phyloP scores from a whole-genome alignment of 139 green algal genomes.

The Marvania coccoides region DNA sequence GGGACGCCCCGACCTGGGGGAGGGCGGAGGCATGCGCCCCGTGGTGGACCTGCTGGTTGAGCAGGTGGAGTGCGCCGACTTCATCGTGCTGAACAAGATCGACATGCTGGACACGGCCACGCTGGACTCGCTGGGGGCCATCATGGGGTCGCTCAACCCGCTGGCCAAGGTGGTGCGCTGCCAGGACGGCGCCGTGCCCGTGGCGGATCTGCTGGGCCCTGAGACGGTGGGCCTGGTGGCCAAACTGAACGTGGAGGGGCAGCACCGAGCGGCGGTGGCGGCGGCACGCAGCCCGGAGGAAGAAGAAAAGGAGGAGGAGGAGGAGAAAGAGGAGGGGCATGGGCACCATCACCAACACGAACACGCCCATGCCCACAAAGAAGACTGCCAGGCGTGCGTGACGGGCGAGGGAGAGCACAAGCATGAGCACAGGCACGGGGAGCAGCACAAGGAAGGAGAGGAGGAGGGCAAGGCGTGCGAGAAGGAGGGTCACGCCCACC shows the following conservation, averaged over 20 bases:
- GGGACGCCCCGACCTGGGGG: slow-evolving; percentile 76
- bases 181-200: slow-evolving; percentile 49
- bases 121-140: slow-evolving; percentile 48
- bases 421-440: slow-evolving; percentile 19
- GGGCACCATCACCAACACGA: slow-evolving; percentile 15
- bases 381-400: background rate
- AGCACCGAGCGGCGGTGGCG: slow-evolving; percentile 74
- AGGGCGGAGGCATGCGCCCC: slow-evolving; percentile 70
- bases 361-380: background rate
- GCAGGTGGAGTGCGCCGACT: slow-evolving; percentile 79
- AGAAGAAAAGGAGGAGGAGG: background rate
- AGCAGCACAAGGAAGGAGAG: slow-evolving; percentile 14
- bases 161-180: slow-evolving; percentile 64
- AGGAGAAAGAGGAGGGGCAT: slow-evolving; percentile 11
- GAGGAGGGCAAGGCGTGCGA: background rate
- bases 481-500: slow-evolving; percentile 19
- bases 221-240: slow-evolving; percentile 45
- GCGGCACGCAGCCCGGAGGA: slow-evolving; percentile 36
- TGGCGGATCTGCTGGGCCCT: slow-evolving; percentile 65
- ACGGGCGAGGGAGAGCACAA: background rate
- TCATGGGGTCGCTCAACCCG: slow-evolving; percentile 75
- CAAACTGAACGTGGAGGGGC: slow-evolving; percentile 77
- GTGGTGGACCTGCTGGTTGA: slow-evolving; percentile 92
- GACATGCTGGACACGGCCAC: slow-evolving; percentile 49
- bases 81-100: slow-evolving; percentile 87